phyloP scores from a whole-genome alignment of 2,329 filamentous ascomycete genomes.

The Nemania sp. region DNA sequence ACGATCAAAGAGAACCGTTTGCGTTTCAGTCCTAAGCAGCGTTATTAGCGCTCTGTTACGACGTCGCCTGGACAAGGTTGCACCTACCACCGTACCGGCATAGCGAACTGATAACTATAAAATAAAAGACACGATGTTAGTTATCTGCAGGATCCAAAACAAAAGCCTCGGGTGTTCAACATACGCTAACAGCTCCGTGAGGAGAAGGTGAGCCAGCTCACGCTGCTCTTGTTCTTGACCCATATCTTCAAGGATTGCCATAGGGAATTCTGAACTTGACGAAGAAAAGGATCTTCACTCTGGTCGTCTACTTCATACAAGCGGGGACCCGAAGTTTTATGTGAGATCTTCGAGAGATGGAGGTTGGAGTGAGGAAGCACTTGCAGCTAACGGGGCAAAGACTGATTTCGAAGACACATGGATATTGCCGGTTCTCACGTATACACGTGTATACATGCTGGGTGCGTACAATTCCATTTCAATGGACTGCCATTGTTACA shows the following conservation, averaged over 20 bases:
- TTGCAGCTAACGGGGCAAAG: no score
- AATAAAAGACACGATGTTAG: neutral
- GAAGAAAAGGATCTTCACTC: neutral
- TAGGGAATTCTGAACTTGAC: constrained; percentile 14
- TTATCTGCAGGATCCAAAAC: constrained; percentile 65
- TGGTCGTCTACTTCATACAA: neutral
- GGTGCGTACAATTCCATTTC: neutral
- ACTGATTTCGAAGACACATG: neutral
- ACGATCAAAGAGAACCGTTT: constrained; percentile 73
- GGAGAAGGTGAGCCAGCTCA: constrained; percentile 95
- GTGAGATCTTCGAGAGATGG: no score
- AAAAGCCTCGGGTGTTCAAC: constrained; percentile 99
- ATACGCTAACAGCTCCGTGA: constrained; percentile 97
- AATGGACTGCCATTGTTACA: neutral
- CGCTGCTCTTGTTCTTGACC: constrained; percentile 93
- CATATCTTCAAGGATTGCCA: constrained; percentile 61
- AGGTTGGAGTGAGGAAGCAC: neutral
- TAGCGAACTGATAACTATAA: constrained; percentile 22
- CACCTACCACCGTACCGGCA: constrained; percentile 25
- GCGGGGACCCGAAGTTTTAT: neutral
- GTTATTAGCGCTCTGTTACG: neutral
- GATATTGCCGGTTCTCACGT: neutral
- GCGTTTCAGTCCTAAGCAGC: neutral
- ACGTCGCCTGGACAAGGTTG: neutral
- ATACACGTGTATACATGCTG: neutral